A percentile compares a stretch with the other conserved stretches of the same genome.
phyloP scores from a whole-genome alignment of 768 basidiomycete genomes.

The Trametes meyenii region DNA sequence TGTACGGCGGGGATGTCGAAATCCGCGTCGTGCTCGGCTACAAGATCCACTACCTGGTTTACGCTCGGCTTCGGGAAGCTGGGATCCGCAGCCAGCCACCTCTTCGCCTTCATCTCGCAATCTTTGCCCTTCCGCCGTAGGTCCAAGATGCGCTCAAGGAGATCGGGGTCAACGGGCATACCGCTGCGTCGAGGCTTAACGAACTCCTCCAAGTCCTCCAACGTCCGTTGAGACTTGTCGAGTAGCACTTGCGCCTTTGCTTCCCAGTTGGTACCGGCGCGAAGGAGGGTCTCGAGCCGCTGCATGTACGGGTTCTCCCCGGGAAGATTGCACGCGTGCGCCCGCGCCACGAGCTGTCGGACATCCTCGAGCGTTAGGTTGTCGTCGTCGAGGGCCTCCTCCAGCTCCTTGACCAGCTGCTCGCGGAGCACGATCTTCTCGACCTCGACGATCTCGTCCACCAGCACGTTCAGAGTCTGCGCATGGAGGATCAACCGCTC shows the following conservation, averaged over 20 bases:
- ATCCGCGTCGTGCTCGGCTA: constrained; percentile 74
- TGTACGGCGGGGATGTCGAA: constrained; percentile 68
- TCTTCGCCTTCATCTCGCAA: constrained; percentile 75
- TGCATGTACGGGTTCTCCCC: constrained; percentile 66
- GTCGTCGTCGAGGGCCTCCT: constrained; percentile 67
- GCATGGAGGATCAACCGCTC: constrained; percentile 69
- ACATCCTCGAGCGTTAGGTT: constrained; percentile 76
- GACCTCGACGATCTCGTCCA: constrained; percentile 78
- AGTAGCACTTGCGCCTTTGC: constrained; percentile 66
- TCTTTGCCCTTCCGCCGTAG: constrained; percentile 73
- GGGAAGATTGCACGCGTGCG: constrained; percentile 65
- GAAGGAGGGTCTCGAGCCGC: constrained; percentile 63
- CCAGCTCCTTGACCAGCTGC: constrained; percentile 74
- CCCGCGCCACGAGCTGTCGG: constrained; percentile 69
- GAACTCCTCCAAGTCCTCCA: constrained; percentile 77
- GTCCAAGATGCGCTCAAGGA: constrained; percentile 66
- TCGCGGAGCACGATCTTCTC: constrained; percentile 82
- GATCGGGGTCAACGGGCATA: constrained; percentile 69
- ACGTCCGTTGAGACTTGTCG: constrained; percentile 69
- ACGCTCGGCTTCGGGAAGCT: constrained; percentile 61
- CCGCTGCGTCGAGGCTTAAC: constrained; percentile 58
- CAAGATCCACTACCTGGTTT: constrained; percentile 69
- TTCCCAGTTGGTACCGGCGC: constrained; percentile 79
- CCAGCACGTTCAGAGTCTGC: constrained; percentile 77
- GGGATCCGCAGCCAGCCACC: constrained; percentile 65